phyloP scores from a whole-genome alignment of 2,329 filamentous ascomycete genomes.

The Talaromyces sp. region DNA sequence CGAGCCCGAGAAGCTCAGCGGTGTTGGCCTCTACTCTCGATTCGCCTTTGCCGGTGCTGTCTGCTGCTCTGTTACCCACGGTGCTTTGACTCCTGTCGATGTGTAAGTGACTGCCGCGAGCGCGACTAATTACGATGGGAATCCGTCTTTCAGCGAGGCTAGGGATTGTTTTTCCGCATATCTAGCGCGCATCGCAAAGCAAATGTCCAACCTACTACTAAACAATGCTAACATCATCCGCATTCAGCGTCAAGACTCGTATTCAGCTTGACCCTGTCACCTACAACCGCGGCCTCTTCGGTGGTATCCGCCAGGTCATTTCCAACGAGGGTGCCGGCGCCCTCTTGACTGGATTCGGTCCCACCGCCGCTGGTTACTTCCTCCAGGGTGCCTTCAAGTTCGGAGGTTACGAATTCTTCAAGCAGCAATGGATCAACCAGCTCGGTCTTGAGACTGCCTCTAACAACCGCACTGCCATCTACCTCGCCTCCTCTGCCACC shows the following conservation, averaged over 20 bases:
- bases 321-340: constrained; percentile 79
- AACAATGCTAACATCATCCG: constrained; percentile 43
- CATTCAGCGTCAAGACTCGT: constrained; percentile 82
- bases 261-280: constrained; percentile 88
- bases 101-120: constrained; percentile 65
- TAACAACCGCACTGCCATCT: constrained; percentile 77
- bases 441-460: constrained; percentile 74
- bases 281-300: constrained; percentile 85
- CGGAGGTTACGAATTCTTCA: constrained; percentile 95
- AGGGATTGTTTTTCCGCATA: neutral
- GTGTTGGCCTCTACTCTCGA: constrained; percentile 79
- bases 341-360: constrained; percentile 79
- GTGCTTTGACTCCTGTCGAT: constrained; percentile 94
- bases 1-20: constrained; percentile 56
- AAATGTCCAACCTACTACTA: neutral
- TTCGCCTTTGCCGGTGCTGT: constrained; percentile 96
- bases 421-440: constrained; percentile 80
- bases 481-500: constrained; percentile 63
- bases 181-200: neutral
- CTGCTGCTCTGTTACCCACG: constrained; percentile 98
- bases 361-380: constrained; percentile 88
- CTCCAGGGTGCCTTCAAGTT: constrained; percentile 92
- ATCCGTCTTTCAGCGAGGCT: neutral
- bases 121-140: neutral
- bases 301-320: constrained; percentile 82